Evolutionary conservation across 495 filamentous ascomycete genomes (phyloP), one percentile per base, ranked within the genome.

Genomic region (Podospora conica): DNA sequence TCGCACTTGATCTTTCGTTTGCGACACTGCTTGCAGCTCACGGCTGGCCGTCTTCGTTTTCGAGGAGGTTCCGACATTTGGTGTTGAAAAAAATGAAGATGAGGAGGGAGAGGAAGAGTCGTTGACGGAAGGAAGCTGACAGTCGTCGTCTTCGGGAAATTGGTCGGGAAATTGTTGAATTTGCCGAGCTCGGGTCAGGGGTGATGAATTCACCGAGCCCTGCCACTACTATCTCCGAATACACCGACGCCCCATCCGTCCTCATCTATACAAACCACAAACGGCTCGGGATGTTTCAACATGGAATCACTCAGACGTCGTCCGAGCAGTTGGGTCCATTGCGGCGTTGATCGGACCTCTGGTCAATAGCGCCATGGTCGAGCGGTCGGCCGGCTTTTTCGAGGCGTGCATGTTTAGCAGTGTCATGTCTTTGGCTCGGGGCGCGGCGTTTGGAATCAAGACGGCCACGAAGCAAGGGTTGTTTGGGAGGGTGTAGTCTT

Each of bases 331-430:
- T 29, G 73, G 69, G 3, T 78, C 83, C 0, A 29, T 84, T 2
- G 79, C 77, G 2, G 70, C 74, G 7, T 55, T 86, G 55, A 78
- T 85, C 48, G 83, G 83, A 0, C 84, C 84, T 20, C 85, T 84
- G 1, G 74, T 83, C 12, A 81, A 80, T 64, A 84, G 84, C 2
- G 79, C 73, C 2, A 63, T 86, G 57, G 55, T 84, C 9, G 75
- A 72, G 9, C 75, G 65, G 33, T 83, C 83, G 58, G 70, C 66
- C 1, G 73, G 77, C 1, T 86, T 78, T 65, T 29, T 66, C 2
- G 55, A 82, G 66, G 69, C 76, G 9, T 74, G 77, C 1, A 79
- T 80, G n/a, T 84, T 85, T 29, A 83, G 80, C 63, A 83, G 83
- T 4, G 68, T 75, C 5, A 69, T 80, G 54, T 77, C 75, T 48